Evolutionary conservation across 2,329 filamentous ascomycete species (phyloP).

Genomic region (Raffaelea albimanens): DNA sequence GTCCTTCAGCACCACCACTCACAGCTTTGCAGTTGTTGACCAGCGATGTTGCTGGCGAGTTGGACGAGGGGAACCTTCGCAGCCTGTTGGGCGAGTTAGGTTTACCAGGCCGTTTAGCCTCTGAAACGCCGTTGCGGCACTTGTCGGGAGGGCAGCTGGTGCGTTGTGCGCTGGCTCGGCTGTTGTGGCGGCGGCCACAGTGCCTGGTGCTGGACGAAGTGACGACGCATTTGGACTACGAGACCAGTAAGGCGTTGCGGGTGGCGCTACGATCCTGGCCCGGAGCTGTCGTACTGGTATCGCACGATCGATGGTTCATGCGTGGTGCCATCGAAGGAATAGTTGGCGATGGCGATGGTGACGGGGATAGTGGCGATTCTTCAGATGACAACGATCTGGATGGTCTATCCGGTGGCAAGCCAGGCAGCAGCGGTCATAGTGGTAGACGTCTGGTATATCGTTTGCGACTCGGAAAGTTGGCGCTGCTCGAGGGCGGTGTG

Average conservation of each 20-base stretch:
- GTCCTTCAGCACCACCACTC: conserved; percentile 28
- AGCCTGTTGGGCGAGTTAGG: conserved; percentile 60
- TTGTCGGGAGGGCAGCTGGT: conserved; percentile 75
- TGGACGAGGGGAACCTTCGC: conserved; percentile 60
- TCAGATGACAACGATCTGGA: too few species aligned
- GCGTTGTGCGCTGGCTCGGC: conserved; percentile 51
- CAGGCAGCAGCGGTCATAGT: conserved; percentile 20
- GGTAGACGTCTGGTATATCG: conserved; percentile 50
- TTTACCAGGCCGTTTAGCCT: conserved; percentile 58
- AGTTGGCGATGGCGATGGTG: too few species aligned
- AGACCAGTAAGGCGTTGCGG: conserved; percentile 66
- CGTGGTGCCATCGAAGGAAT: too few species aligned
- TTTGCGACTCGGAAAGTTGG: conserved; percentile 48
- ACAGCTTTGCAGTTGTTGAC: conserved; percentile 59
- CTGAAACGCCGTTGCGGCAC: conserved; percentile 62
- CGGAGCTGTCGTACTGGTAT: too few species aligned
- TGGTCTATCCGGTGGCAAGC: too few species aligned
- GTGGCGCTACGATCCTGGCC: conserved; percentile 54
- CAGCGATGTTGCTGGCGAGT: conserved; percentile 36
- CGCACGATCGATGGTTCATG: too few species aligned
- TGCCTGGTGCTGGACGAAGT: conserved; percentile 71
- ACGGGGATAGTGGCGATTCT: too few species aligned
- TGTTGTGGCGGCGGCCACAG: conserved; percentile 62
- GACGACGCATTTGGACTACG: conserved; percentile 76
- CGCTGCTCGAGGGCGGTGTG: conserved; percentile 48